phyloP scores from a whole-genome alignment of 306 rosid genomes.

The Cucurbita maxima region DNA sequence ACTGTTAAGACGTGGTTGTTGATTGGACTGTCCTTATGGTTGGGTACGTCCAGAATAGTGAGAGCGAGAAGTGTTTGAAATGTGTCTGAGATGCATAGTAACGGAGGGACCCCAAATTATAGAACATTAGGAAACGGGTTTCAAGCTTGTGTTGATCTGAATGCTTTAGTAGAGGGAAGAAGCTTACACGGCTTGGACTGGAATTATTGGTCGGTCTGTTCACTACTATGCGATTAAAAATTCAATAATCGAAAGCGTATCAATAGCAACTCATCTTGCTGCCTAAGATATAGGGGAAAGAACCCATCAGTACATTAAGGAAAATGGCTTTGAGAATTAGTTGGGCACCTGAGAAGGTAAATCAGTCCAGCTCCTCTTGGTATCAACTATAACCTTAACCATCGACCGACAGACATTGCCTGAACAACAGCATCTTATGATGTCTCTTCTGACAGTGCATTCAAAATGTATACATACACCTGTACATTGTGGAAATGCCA shows the following conservation, averaged over 20 bases:
- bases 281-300: constrained; percentile 39
- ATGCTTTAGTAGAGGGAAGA: constrained; percentile 39
- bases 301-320: constrained; percentile 34
- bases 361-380: not conserved
- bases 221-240: constrained; percentile 41
- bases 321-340: constrained; percentile 14
- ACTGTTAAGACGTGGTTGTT: constrained; percentile 45
- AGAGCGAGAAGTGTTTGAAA: constrained; percentile 47
- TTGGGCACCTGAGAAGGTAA: not conserved
- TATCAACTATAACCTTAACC: not conserved
- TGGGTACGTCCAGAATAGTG: constrained; percentile 57
- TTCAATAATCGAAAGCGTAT: constrained; percentile 21
- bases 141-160: constrained; percentile 55
- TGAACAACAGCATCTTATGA: not conserved
- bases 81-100: constrained; percentile 55
- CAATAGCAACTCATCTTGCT: constrained; percentile 44
- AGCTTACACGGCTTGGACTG: constrained; percentile 51
- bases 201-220: constrained; percentile 40
- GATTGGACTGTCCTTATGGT: constrained; percentile 64
- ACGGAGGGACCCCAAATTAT: constrained; percentile 38
- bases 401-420: not conserved
- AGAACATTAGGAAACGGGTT: constrained; percentile 67
- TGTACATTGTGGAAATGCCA: not conserved
- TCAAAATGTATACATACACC: not conserved
- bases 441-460: not conserved